Conservation (phyloP, 805 yeast genomes). For the Saccharomycopsis oosterbeekiorum region DNA sequence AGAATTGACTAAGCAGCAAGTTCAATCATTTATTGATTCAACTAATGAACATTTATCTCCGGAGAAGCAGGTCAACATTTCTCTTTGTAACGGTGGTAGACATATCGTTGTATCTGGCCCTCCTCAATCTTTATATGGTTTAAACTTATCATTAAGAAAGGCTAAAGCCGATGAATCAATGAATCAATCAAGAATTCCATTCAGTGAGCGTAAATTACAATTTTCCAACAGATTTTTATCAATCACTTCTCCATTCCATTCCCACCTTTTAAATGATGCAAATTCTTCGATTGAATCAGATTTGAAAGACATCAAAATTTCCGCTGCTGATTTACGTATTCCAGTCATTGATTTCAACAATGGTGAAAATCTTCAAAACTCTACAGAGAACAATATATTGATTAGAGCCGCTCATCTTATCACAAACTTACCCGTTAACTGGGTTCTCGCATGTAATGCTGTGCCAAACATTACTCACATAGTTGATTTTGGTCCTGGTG, state of each 20-base stretch:
- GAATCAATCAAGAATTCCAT: slow-evolving; percentile 92
- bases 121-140: slow-evolving; percentile 94
- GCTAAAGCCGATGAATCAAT: slow-evolving; percentile 91
- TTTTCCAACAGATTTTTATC: slow-evolving; percentile 92
- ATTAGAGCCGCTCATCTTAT: slow-evolving; percentile 72
- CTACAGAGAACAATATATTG: slow-evolving; percentile 40
- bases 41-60: slow-evolving; percentile 91
- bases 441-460: slow-evolving; percentile 77
- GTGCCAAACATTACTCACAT: slow-evolving; percentile 61
- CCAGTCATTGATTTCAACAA: slow-evolving; percentile 89
- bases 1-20: slow-evolving; percentile 74
- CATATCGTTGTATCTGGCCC: slow-evolving; percentile 95
- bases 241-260: slow-evolving; percentile 94
- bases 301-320: slow-evolving; percentile 52
- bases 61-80: slow-evolving; percentile 83
- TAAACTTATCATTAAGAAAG: slow-evolving; percentile 83
- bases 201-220: slow-evolving; percentile 86
- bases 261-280: slow-evolving; percentile 71
- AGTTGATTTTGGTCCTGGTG: slow-evolving; percentile 98
- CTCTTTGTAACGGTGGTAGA: slow-evolving; percentile 91
- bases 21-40: slow-evolving; percentile 65
- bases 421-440: slow-evolving; percentile 81
- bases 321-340: slow-evolving; percentile 47
- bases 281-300: slow-evolving; percentile 58
- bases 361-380: slow-evolving; percentile 67